Conservation (phyloP, 306 rosid species). For the Nissolia schottii region DNA sequence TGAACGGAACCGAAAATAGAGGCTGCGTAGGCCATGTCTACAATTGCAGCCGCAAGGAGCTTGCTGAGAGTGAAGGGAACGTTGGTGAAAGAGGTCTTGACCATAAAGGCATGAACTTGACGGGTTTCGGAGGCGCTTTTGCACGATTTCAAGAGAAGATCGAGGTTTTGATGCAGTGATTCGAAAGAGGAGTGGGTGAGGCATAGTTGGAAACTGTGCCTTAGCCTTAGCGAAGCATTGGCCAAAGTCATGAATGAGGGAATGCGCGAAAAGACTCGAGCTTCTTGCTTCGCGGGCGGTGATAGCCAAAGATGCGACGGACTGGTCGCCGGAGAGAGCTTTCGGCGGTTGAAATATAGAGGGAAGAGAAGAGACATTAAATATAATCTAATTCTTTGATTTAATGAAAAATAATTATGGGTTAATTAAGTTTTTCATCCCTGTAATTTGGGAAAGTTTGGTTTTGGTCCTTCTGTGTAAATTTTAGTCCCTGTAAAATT, state of each 20-base stretch:
- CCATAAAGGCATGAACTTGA: conserved; percentile 54
- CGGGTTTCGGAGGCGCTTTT: conserved; percentile 33
- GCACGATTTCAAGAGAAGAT: conserved; percentile 41
- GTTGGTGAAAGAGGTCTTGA: conserved; percentile 41
- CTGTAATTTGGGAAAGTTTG: too few species aligned
- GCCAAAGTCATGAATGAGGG: conserved; percentile 9
- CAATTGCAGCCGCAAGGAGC: conserved; percentile 52
- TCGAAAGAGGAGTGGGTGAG: not conserved
- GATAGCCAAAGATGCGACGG: not conserved
- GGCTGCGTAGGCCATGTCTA: conserved; percentile 51
- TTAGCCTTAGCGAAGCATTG: not conserved
- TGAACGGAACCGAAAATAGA: conserved; percentile 46
- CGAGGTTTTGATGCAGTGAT: conserved; percentile 15
- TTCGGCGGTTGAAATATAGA: too few species aligned
- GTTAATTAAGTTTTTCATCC: too few species aligned
- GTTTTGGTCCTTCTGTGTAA: too few species aligned
- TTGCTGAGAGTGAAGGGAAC: conserved; percentile 57
- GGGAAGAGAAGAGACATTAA: too few species aligned
- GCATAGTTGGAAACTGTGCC: not conserved
- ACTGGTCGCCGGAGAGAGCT: not conserved
- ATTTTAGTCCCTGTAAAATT: too few species aligned
- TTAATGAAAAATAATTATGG: too few species aligned
- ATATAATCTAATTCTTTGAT: too few species aligned
- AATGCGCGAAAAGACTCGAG: too few species aligned
- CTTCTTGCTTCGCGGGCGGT: not conserved